Base-by-base conservation (phyloP, 257 asterid species). In the Thymus quinquecostatus region DNA sequence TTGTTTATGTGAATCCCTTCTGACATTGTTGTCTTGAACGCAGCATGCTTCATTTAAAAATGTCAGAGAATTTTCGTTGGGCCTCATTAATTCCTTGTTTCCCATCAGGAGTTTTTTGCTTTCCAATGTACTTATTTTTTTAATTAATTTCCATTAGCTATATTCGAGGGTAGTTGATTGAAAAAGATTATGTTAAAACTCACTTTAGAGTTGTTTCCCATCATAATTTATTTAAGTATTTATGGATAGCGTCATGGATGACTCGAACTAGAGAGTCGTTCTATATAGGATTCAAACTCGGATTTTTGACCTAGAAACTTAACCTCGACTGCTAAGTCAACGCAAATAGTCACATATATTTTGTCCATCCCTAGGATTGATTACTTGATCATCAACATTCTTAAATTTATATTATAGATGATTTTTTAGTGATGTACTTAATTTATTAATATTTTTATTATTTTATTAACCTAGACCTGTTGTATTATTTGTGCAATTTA, bases 41-140 rank as follows among this genome's bases (percentile, higher is more conserved):
- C 49, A 53, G 69, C 79, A 69, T 66, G 45, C 69, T 54, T 60
- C 71, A 68, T 53, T 53, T 47, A 48, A 63, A 55, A 8, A 48
- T 61, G 70, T 57, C 69, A 36, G 73, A 32, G 70, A 66, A 66
- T 78, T 79, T 77, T 74, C 59, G 80, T 80, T 76, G 72, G 71
- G 54, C 38, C 53, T 61, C 70, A 64, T 63, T 21, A 21, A 21
- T 21, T 75, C 73, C 70, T 68, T 75, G 81, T 78, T 83, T 71
- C 81, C 77, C 76, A 64, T 43, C n/a, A 67, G 69, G 75, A 59
- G 76, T 48, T 58, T 76, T 73, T 36, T 57, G 43, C 58, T 75
- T 63, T 72, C 4, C 66, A 36, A 21, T 77, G 47, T 53, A 21
- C 27, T 21, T 10, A 12, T 6, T 36, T 58, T 38, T 27, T 53